Evolutionary conservation across 2,329 filamentous ascomycete genomes (phyloP).

Genomic region (Orbilia javanica): DNA sequence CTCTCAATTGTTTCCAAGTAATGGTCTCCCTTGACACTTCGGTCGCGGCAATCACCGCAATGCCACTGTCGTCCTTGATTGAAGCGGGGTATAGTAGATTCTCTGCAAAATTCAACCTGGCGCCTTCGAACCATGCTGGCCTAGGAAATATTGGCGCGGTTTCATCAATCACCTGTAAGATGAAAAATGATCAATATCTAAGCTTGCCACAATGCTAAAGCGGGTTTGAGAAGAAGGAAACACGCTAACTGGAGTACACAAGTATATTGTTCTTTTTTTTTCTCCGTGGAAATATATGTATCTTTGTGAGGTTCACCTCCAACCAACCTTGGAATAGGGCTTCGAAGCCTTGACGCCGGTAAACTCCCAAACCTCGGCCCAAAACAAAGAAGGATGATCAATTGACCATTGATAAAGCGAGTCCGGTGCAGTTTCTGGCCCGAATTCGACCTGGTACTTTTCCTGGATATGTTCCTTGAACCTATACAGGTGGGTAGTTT

Average conservation of each 20-base stretch:
- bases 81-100: conserved; percentile 85
- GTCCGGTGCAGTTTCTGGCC: conserved; percentile 72
- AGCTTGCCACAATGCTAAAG: neutral
- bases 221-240: no score
- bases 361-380: conserved; percentile 87
- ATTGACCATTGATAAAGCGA: conserved; percentile 89
- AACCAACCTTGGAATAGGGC: conserved; percentile 72
- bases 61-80: conserved; percentile 71
- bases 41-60: conserved; percentile 83
- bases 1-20: conserved; percentile 84
- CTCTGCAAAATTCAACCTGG: conserved; percentile 90
- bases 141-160: conserved; percentile 83
- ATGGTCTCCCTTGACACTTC: conserved; percentile 76
- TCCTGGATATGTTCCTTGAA: conserved; percentile 61
- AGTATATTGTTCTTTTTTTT: no score
- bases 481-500: conserved; percentile 59
- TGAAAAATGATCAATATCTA: neutral
- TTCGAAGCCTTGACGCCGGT: conserved; percentile 79
- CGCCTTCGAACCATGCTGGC: conserved; percentile 84
- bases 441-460: conserved; percentile 73
- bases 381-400: conserved; percentile 80
- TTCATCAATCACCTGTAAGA: conserved; percentile 74
- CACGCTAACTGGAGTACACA: neutral
- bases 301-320: conserved; percentile 49
- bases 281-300: conserved; percentile 5